Evolutionary conservation across 2,329 filamentous ascomycete genomes (phyloP).

Genomic region (Ampelomyces quisqualis): DNA sequence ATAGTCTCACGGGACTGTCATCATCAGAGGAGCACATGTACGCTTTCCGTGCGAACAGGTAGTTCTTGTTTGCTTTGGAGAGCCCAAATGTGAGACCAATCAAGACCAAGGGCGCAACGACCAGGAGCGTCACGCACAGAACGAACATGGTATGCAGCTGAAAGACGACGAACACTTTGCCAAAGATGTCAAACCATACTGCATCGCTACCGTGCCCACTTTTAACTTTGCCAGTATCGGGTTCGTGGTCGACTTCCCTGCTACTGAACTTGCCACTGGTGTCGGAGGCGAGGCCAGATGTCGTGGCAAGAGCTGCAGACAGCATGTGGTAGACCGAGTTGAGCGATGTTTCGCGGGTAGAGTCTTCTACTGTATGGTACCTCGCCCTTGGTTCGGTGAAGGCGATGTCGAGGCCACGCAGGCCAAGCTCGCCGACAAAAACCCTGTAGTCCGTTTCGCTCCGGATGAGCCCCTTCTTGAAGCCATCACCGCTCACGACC

Average conservation of each 20-base stretch:
- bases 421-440: slow-evolving; percentile 73
- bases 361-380: slow-evolving; percentile 91
- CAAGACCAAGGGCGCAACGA: slow-evolving; percentile 74
- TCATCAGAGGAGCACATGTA: slow-evolving; percentile 62
- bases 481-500: slow-evolving; percentile 80
- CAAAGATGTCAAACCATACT: slow-evolving; percentile 95
- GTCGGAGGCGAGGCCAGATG: slow-evolving; percentile 68
- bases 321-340: slow-evolving; percentile 91
- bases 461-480: slow-evolving; percentile 72
- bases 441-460: slow-evolving; percentile 90
- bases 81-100: slow-evolving; percentile 69
- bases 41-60: slow-evolving; percentile 72
- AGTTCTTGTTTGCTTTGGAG: slow-evolving; percentile 75
- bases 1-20: slow-evolving; percentile 62
- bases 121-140: slow-evolving; percentile 78
- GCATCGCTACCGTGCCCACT: slow-evolving; percentile 67
- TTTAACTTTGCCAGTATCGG: slow-evolving; percentile 58
- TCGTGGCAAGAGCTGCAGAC: slow-evolving; percentile 74
- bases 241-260: slow-evolving; percentile 56
- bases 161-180: slow-evolving; percentile 75
- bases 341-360: slow-evolving; percentile 72
- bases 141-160: slow-evolving; percentile 82
- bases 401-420: slow-evolving; percentile 87
- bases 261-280: slow-evolving; percentile 67
- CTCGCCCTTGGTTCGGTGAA: slow-evolving; percentile 83